These are phyloP conservation scores for Candida stauntonica DNA, from an alignment of 805 yeast species.

Conservation along the genomic window DNA sequence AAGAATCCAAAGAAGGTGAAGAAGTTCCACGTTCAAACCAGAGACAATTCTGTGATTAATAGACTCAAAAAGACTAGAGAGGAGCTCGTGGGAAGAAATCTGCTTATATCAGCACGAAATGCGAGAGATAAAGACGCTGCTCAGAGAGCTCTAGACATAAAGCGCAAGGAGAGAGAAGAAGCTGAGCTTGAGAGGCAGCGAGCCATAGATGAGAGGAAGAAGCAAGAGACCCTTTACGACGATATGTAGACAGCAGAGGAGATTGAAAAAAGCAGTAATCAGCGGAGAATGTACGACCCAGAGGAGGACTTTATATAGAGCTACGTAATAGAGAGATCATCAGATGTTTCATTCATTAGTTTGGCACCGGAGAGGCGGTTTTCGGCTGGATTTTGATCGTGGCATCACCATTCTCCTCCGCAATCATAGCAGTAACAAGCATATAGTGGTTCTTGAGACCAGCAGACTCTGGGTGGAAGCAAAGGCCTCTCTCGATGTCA, in stretches of 20 bases:
- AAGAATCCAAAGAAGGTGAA: conserved; percentile 52
- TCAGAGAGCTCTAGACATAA: conserved; percentile 20
- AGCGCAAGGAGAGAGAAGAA: conserved; percentile 23
- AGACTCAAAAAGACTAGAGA: conserved; percentile 59
- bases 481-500: conserved; percentile 68
- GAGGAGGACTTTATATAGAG: conserved; percentile 56
- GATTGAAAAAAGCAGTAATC: conserved; percentile 40
- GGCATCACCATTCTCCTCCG: conserved; percentile 56
- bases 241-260: conserved; percentile 42
- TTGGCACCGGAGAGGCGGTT: too few species aligned
- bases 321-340: too few species aligned
- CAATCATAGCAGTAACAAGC: conserved; percentile 42
- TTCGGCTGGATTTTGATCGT: conserved; percentile 2
- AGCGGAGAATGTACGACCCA: conserved; percentile 46
- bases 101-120: conserved; percentile 31
- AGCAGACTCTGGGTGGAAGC: conserved; percentile 52
- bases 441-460: conserved; percentile 46
- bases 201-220: conserved; percentile 36
- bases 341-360: not conserved
- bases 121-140: conserved; percentile 36
- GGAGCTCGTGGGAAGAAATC: conserved; percentile 38
- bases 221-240: conserved; percentile 40
- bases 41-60: conserved; percentile 58
- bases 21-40: conserved; percentile 47
- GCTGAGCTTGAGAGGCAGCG: conserved; percentile 34